Evolutionary conservation across 768 basidiomycete species (phyloP).

Genomic region (Podaxis sp.): DNA sequence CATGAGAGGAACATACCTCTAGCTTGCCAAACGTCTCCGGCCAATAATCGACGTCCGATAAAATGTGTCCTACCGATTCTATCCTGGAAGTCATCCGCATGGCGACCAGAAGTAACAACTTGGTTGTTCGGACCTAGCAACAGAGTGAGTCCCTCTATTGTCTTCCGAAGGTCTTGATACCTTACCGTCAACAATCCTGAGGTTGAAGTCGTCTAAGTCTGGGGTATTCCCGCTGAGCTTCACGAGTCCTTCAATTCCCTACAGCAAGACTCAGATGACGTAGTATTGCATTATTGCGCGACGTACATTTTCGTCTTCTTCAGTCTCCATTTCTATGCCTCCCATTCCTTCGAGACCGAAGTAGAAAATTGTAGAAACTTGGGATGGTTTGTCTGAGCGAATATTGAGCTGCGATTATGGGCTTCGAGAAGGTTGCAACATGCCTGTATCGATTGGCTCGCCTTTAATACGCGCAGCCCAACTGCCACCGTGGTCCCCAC

Average conservation of each 20-base stretch:
- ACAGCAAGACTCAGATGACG: background rate
- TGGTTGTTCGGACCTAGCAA: constrained; percentile 56
- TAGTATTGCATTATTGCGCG: constrained; percentile 7
- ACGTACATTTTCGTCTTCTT: constrained; percentile 71
- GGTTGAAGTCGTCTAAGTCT: constrained; percentile 79
- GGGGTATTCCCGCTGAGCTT: constrained; percentile 72
- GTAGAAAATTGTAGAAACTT: constrained; percentile 83
- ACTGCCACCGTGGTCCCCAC: constrained; percentile 80
- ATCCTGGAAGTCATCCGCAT: constrained; percentile 56
- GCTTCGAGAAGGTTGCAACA: constrained; percentile 17
- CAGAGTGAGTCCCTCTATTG: constrained; percentile 11
- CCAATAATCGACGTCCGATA: constrained; percentile 57
- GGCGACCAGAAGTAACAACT: constrained; percentile 52
- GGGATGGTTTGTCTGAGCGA: constrained; percentile 45
- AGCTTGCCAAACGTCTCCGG: constrained; percentile 80
- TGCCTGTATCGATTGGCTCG: constrained; percentile 69
- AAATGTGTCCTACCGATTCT: constrained; percentile 73
- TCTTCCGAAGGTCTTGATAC: background rate
- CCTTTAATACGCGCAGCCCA: constrained; percentile 88
- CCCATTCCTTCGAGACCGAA: constrained; percentile 87
- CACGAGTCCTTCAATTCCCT: constrained; percentile 77
- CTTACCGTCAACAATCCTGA: constrained; percentile 78
- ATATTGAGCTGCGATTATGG: background rate
- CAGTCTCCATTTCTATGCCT: constrained; percentile 74
- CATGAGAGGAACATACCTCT: constrained; percentile 53